A percentile compares a stretch with the other conserved stretches of the same genome.
phyloP scores from a whole-genome alignment of 192 early-diverging fungal species.

The Podila minutissima region DNA sequence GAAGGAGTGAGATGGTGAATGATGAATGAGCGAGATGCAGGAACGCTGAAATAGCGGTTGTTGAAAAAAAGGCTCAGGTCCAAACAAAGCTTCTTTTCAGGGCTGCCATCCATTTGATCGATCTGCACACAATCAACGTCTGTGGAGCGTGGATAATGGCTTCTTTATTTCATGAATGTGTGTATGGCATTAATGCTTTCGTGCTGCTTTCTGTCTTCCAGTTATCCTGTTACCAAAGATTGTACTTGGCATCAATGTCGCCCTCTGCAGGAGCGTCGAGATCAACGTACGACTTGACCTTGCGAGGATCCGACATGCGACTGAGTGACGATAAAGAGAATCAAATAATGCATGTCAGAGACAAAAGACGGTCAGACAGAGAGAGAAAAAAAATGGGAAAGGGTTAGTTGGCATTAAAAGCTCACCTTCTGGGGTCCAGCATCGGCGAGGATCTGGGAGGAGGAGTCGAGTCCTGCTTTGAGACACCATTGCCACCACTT shows the following conservation, averaged over 20 bases:
- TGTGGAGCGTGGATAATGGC: too few relatives aligned
- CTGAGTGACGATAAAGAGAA: slow-evolving; percentile 9
- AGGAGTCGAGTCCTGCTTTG: slow-evolving; percentile 16
- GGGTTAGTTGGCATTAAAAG: neutral
- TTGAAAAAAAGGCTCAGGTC: too few relatives aligned
- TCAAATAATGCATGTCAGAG: neutral
- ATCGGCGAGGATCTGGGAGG: slow-evolving; percentile 29
- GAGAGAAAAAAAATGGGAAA: neutral
- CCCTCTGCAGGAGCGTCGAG: slow-evolving; percentile 87
- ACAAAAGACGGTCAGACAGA: neutral
- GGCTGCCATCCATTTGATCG: too few relatives aligned
- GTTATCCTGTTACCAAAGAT: slow-evolving; percentile 21
- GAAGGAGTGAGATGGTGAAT: neutral
- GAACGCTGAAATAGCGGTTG: neutral
- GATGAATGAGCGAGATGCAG: neutral
- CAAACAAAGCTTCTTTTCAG: too few relatives aligned
- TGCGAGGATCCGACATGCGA: slow-evolving; percentile 71
- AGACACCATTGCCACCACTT: neutral
- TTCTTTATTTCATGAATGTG: too few relatives aligned
- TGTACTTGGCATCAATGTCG: slow-evolving; percentile 70
- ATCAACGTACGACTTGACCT: slow-evolving; percentile 88
- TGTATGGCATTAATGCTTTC: too few relatives aligned
- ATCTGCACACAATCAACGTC: too few relatives aligned
- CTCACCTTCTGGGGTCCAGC: slow-evolving; percentile 52
- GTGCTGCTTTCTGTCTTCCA: too few relatives aligned